These are phyloP conservation scores for Biscutella laevigata DNA, from an alignment of 441 rosid genomes.

Conservation along the genomic window DNA sequence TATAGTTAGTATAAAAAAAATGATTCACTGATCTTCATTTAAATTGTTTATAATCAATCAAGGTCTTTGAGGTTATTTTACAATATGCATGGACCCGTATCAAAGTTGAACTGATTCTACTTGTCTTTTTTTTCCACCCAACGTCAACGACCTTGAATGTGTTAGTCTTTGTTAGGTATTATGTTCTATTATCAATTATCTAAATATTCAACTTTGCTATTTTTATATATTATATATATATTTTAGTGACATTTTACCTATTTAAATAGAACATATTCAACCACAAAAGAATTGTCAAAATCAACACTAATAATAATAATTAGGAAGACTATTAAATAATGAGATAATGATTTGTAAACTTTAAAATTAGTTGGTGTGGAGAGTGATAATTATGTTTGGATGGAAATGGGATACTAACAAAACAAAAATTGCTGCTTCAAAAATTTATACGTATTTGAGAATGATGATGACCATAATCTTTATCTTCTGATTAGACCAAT, in stretches of 20 bases:
- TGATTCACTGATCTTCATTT: background rate
- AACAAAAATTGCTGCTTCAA: constrained; percentile 13
- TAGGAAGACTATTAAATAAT: too few relatives aligned
- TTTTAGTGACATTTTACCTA: background rate
- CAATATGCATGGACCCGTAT: constrained; percentile 13
- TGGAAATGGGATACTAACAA: constrained; percentile 19
- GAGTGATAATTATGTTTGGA: constrained; percentile 21
- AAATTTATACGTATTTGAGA: too few relatives aligned
- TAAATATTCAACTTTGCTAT: too few relatives aligned
- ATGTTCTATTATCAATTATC: too few relatives aligned
- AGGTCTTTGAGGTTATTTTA: background rate
- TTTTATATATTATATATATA: too few relatives aligned
- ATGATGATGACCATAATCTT: too few relatives aligned
- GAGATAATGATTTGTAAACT: too few relatives aligned
- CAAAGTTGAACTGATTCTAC: constrained; percentile 13
- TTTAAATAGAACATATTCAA: background rate
- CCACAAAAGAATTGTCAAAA: background rate
- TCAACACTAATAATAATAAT: background rate
- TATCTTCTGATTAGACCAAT: constrained; percentile 25
- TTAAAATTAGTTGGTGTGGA: constrained; percentile 19
- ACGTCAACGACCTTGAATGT: constrained; percentile 20
- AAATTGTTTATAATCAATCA: background rate
- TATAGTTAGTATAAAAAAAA: background rate
- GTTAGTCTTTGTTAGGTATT: too few relatives aligned
- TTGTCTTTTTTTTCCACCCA: background rate